Conservation (phyloP, 495 filamentous ascomycete genomes). For the Xylaria acuta region DNA sequence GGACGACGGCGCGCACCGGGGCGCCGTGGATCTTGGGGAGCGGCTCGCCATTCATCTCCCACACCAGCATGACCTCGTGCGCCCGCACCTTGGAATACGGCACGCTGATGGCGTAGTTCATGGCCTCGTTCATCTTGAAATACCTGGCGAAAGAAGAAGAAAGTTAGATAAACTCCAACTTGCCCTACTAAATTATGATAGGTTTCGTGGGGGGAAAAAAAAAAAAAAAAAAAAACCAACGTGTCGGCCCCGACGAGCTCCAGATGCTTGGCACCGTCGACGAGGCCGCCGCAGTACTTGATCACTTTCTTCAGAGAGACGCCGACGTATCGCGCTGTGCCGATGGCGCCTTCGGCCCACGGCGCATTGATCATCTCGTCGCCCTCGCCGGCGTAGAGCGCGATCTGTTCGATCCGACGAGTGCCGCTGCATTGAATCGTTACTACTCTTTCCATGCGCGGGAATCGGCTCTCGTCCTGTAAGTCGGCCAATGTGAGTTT, state of each 20-base stretch:
- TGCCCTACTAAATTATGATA: too few species aligned
- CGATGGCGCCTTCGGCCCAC: constrained; percentile 71
- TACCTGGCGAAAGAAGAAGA: too few species aligned
- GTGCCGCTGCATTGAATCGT: constrained; percentile 75
- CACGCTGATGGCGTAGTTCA: constrained; percentile 69
- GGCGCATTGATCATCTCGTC: constrained; percentile 74
- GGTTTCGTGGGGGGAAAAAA: background rate
- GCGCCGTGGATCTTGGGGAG: constrained; percentile 71
- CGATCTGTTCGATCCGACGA: constrained; percentile 70
- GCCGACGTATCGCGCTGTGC: constrained; percentile 66
- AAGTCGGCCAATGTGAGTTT: constrained; percentile 61
- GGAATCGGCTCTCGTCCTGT: constrained; percentile 62
- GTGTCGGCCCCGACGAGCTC: constrained; percentile 71
- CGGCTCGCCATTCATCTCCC: constrained; percentile 73
- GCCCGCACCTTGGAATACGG: constrained; percentile 69
- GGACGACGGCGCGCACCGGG: constrained; percentile 65
- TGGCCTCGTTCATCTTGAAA: constrained; percentile 64
- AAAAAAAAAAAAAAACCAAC: too few species aligned
- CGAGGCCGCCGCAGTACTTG: constrained; percentile 67
- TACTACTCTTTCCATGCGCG: constrained; percentile 58
- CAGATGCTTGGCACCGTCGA: constrained; percentile 61
- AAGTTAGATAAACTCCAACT: too few species aligned
- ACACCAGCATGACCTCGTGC: constrained; percentile 71
- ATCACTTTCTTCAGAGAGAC: constrained; percentile 70
- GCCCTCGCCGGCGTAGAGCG: constrained; percentile 66